Percentiles rank a stretch among this genome's conserved stretches.
Evolutionary conservation across 257 asterid species (phyloP).

Genomic region (Solanum pinnatisectum): DNA sequence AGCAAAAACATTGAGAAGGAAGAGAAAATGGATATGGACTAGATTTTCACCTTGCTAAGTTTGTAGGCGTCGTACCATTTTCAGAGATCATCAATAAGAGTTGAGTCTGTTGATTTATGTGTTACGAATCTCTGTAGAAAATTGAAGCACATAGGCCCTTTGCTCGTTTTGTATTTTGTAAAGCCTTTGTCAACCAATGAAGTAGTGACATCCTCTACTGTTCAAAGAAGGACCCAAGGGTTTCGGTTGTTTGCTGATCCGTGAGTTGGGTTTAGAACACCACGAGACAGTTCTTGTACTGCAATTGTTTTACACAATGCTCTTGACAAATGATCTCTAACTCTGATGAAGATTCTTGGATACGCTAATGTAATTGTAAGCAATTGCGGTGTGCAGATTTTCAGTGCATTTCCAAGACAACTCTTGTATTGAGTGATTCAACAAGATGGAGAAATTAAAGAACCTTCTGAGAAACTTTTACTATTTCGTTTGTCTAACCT

Average conservation of each 20-base stretch:
- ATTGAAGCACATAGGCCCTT: background rate
- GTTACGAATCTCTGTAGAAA: background rate
- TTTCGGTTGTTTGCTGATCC: background rate
- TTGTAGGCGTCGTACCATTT: background rate
- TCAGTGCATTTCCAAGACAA: background rate
- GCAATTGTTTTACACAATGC: background rate
- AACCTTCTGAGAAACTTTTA: background rate
- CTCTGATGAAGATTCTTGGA: background rate
- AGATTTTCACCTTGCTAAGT: background rate
- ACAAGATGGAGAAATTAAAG: background rate
- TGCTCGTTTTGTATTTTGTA: background rate
- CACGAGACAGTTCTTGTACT: background rate
- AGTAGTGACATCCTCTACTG: background rate
- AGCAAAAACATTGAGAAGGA: slow-evolving; percentile 52
- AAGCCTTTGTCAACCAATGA: background rate
- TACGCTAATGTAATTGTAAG: background rate
- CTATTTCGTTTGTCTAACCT: background rate
- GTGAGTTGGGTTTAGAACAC: background rate
- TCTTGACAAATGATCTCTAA: background rate
- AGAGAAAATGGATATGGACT: slow-evolving; percentile 65
- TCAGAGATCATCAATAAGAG: background rate
- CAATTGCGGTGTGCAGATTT: background rate
- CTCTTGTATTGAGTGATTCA: background rate
- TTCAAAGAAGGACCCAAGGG: background rate
- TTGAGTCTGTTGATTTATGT: background rate